Conservation (phyloP, 305 asterid genomes). For the Fraxinus velutina region DNA sequence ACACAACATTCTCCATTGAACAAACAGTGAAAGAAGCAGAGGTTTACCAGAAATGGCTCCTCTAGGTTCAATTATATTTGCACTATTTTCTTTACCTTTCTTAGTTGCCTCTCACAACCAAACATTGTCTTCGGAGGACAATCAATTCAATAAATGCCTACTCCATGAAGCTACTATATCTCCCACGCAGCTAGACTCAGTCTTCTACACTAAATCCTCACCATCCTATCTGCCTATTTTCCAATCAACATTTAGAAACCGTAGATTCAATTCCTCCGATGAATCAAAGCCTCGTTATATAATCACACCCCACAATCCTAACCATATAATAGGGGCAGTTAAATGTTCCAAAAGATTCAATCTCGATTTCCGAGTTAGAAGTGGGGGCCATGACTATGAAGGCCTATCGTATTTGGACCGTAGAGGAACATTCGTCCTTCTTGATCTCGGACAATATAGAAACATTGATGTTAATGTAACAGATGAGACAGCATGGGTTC, state of each 20-base stretch:
- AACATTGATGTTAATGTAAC: constrained; percentile 3
- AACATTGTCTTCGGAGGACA: background rate
- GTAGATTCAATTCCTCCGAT: constrained; percentile 22
- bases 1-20: background rate
- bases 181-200: background rate
- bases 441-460: constrained; percentile 22
- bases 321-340: constrained; percentile 28
- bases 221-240: constrained; percentile 14
- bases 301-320: constrained; percentile 18
- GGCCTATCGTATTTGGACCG: constrained; percentile 29
- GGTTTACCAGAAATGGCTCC: background rate
- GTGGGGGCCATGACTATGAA: constrained; percentile 42
- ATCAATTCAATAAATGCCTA: constrained; percentile 18
- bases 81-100: constrained; percentile 4
- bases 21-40: background rate
- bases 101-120: background rate
- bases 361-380: constrained; percentile 22
- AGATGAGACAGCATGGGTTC: constrained; percentile 33
- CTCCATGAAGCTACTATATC: constrained; percentile 10
- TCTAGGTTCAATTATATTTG: constrained; percentile 11
- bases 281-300: constrained; percentile 26
- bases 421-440: constrained; percentile 15
- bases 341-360: constrained; percentile 18
- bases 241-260: constrained; percentile 19
- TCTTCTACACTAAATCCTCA: constrained; percentile 13